These are phyloP conservation scores for Backusella australiensis DNA, from an alignment of 192 early-diverging fungal genomes.

Conservation along the genomic window DNA sequence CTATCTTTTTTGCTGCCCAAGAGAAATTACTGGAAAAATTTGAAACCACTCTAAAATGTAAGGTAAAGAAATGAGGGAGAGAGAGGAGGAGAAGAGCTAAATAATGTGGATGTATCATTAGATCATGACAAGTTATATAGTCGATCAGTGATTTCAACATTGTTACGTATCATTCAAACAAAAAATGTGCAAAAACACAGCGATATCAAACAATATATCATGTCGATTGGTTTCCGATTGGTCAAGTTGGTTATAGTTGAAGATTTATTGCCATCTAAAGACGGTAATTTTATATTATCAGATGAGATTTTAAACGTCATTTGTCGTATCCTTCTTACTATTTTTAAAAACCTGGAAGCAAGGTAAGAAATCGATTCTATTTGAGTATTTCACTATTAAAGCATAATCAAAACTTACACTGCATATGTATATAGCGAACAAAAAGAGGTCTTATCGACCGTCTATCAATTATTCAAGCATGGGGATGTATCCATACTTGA, in stretches of 20 bases:
- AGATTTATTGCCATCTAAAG: slow-evolving; percentile 41
- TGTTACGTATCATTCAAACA: slow-evolving; percentile 40
- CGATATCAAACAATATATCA: slow-evolving; percentile 41
- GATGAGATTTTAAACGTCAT: slow-evolving; percentile 39
- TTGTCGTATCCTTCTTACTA: slow-evolving; percentile 37
- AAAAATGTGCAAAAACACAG: slow-evolving; percentile 35
- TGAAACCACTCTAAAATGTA: slow-evolving; percentile 20
- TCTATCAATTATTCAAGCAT: not conserved
- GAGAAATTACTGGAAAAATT: slow-evolving; percentile 52
- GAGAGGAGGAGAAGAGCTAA: not conserved
- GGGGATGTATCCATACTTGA: not conserved
- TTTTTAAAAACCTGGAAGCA: slow-evolving; percentile 42
- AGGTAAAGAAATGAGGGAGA: not conserved
- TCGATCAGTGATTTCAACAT: slow-evolving; percentile 40
- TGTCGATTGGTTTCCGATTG: slow-evolving; percentile 39
- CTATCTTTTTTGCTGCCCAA: slow-evolving; percentile 44
- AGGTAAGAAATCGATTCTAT: slow-evolving; percentile 20
- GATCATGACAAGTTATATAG: slow-evolving; percentile 40
- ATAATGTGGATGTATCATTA: not conserved
- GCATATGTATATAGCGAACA: not conserved
- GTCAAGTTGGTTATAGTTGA: slow-evolving; percentile 23
- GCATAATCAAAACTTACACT: too few species aligned
- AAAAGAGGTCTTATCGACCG: not conserved
- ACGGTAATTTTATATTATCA: not conserved
- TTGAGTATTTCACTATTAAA: not conserved